Evolutionary conservation across 2,329 filamentous ascomycete species (phyloP).

Genomic region (Nemania serpens): DNA sequence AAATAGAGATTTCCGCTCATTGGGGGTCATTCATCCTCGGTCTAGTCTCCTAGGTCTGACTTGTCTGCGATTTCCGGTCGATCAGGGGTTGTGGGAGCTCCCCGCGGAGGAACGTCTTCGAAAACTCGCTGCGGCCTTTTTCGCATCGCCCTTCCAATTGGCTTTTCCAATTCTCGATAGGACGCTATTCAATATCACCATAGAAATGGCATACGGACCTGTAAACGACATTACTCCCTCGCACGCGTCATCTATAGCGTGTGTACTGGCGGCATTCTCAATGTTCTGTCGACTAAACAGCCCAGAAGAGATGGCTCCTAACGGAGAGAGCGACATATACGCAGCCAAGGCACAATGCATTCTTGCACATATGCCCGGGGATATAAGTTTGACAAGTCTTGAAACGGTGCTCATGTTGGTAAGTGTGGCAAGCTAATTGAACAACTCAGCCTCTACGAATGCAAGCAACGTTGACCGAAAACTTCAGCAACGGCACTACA

Average conservation of each 20-base stretch:
- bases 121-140: not conserved
- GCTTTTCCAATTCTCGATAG: slow-evolving; percentile 2
- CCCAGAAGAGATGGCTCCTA: not conserved
- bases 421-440: not conserved
- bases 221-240: not conserved
- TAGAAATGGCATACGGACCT: not conserved
- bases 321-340: not conserved
- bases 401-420: slow-evolving; percentile 1
- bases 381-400: slow-evolving; percentile 3
- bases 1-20: not conserved
- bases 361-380: not conserved
- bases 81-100: slow-evolving; percentile 2
- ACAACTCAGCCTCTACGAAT: not conserved
- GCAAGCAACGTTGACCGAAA: not conserved
- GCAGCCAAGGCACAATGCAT: slow-evolving; percentile 1
- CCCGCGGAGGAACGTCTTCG: not conserved
- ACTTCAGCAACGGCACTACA: slow-evolving; percentile 2
- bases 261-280: slow-evolving; percentile 1
- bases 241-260: not conserved
- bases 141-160: not conserved
- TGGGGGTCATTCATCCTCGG: not conserved
- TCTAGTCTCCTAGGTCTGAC: too few relatives aligned
- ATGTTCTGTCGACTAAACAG: not conserved
- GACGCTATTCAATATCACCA: not conserved
- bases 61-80: not conserved